These are phyloP conservation scores for Thalassiosira profunda DNA, from an alignment of 108 stramenopile genomes.

Conservation along the genomic window DNA sequence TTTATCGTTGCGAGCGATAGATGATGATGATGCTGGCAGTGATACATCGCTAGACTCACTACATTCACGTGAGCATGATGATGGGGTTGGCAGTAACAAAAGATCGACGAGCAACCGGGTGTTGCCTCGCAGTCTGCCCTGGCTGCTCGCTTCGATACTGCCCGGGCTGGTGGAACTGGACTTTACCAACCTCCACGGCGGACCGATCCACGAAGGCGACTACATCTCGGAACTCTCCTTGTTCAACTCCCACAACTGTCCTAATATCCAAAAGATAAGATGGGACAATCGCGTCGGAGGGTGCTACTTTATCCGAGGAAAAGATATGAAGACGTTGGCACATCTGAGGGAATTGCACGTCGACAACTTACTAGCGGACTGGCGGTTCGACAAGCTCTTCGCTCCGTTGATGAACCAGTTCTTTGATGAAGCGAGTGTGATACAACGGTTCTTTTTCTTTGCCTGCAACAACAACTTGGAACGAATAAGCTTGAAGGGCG, in stretches of 20 bases:
- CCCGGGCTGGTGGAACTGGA: conserved; percentile 19
- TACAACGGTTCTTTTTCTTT: conserved; percentile 25
- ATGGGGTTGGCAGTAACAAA: no score
- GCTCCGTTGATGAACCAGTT: conserved; percentile 18
- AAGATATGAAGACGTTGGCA: conserved; percentile 33
- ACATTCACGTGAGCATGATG: not conserved
- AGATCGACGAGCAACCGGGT: no score
- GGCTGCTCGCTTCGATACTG: conserved; percentile 5
- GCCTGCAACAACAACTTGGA: conserved; percentile 19
- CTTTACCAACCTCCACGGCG: conserved; percentile 22
- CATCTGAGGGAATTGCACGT: conserved; percentile 50
- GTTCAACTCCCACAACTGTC: conserved; percentile 23
- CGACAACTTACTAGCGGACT: conserved; percentile 7
- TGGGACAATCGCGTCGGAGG: conserved; percentile 41
- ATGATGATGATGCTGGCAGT: not conserved
- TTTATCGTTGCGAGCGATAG: conserved; percentile 4
- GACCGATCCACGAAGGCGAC: conserved; percentile 21
- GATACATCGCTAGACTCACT: no score
- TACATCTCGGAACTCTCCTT: conserved; percentile 11
- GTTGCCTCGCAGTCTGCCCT: conserved; percentile 11
- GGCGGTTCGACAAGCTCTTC: conserved; percentile 13
- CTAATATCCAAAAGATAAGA: conserved; percentile 29
- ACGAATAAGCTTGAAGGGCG: conserved; percentile 40
- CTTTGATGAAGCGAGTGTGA: conserved; percentile 19
- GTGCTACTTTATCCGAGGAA: conserved; percentile 25